Percentiles rank a stretch among this genome's conserved stretches.
phyloP scores from a whole-genome alignment of 2,329 filamentous ascomycete species.

The Cladophialophora exuberans region DNA sequence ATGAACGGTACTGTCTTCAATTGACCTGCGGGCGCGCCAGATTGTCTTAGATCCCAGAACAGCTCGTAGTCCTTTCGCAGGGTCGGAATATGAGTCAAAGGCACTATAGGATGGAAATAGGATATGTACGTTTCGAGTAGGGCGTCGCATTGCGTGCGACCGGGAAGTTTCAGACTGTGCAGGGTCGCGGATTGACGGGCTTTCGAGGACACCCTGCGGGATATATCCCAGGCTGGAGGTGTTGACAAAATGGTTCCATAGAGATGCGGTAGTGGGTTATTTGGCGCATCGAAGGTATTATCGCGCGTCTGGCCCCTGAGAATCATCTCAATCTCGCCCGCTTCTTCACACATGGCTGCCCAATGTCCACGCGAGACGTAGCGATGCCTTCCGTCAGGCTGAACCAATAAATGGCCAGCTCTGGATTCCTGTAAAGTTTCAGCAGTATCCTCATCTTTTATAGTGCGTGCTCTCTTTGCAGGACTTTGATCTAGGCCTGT shows the following conservation, averaged over 20 bases:
- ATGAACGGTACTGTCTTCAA: neutral
- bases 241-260: neutral
- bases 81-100: neutral
- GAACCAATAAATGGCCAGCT: neutral
- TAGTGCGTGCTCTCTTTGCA: neutral
- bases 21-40: neutral
- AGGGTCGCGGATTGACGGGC: neutral
- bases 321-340: slow-evolving; percentile 1
- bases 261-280: neutral
- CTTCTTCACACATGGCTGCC: neutral
- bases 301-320: neutral
- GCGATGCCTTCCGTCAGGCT: neutral
- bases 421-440: neutral
- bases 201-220: neutral
- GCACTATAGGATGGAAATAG: neutral
- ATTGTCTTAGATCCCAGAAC: slow-evolving; percentile 1
- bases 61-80: neutral
- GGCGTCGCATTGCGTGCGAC: neutral
- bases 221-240: neutral
- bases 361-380: slow-evolving; percentile 6
- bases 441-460: neutral
- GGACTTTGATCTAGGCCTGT: neutral
- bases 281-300: neutral
- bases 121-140: neutral
- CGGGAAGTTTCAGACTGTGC: neutral